phyloP scores from a whole-genome alignment of 1,139 yeast species.

The Taphrina pruni region DNA sequence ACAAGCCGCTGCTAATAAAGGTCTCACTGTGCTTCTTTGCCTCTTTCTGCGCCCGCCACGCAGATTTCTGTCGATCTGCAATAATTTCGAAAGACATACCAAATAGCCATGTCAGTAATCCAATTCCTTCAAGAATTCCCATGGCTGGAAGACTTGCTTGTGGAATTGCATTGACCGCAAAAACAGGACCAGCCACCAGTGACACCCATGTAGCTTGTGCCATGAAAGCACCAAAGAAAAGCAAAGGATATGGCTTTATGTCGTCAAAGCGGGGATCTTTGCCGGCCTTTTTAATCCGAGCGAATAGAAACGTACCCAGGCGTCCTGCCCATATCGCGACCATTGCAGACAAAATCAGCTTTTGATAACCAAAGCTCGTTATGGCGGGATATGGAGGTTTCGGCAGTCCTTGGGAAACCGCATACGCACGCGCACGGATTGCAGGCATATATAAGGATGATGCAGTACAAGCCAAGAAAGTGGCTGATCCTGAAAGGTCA shows the following conservation, averaged over 20 bases:
- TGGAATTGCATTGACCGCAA: conserved; percentile 38
- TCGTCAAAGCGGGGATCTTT: conserved; percentile 40
- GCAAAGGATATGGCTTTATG: conserved; percentile 28
- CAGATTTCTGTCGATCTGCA: conserved; percentile 37
- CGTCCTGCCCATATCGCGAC: conserved; percentile 38
- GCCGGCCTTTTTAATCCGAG: conserved; percentile 30
- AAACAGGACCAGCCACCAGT: conserved; percentile 36
- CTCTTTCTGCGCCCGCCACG: conserved; percentile 35
- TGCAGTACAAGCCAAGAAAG: conserved; percentile 35
- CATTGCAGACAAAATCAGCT: conserved; percentile 33
- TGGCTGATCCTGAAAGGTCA: conserved; percentile 35
- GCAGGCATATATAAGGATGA: conserved; percentile 34
- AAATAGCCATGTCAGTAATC: conserved; percentile 29
- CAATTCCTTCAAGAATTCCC: conserved; percentile 31
- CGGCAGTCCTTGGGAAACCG: conserved; percentile 28
- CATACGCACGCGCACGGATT: conserved; percentile 30
- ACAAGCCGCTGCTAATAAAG: conserved; percentile 32
- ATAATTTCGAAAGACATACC: conserved; percentile 38
- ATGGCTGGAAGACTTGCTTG: conserved; percentile 24
- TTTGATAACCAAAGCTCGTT: conserved; percentile 17
- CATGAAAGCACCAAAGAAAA: conserved; percentile 39
- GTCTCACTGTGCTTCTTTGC: conserved; percentile 33
- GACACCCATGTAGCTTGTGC: conserved; percentile 42
- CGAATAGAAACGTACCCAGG: conserved; percentile 34
- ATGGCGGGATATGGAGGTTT: conserved; percentile 22